Conservation (phyloP, 495 filamentous ascomycete genomes). For the Neurospora intermedia region DNA sequence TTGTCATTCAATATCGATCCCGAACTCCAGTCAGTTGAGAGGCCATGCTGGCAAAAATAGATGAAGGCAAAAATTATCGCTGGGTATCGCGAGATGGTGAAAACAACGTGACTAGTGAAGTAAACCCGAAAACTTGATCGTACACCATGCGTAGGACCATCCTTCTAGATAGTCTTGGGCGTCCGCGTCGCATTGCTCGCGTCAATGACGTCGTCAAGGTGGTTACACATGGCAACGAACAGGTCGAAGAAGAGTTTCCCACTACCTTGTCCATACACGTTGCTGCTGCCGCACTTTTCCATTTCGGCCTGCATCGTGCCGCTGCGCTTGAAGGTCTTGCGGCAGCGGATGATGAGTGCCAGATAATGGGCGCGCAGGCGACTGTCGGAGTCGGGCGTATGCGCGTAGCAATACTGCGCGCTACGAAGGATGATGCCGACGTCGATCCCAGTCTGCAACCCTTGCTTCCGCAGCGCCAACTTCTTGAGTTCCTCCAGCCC, state of each 20-base stretch:
- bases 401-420: slow-evolving; percentile 85
- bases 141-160: slow-evolving; percentile 8
- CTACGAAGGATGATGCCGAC: slow-evolving; percentile 79
- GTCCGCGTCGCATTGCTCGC: slow-evolving; percentile 34
- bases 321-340: slow-evolving; percentile 89
- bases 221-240: slow-evolving; percentile 95
- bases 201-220: slow-evolving; percentile 82
- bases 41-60: background rate
- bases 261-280: slow-evolving; percentile 44
- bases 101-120: slow-evolving; percentile 7
- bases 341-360: slow-evolving; percentile 84
- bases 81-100: slow-evolving; percentile 36
- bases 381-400: slow-evolving; percentile 84
- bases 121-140: slow-evolving; percentile 12
- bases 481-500: slow-evolving; percentile 78
- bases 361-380: slow-evolving; percentile 88
- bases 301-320: slow-evolving; percentile 97
- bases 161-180: slow-evolving; percentile 38
- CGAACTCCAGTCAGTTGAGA: background rate
- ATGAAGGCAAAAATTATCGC: slow-evolving; percentile 12
- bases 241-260: slow-evolving; percentile 91
- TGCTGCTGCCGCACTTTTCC: slow-evolving; percentile 49
- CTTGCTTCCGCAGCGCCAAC: slow-evolving; percentile 84
- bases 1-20: background rate
- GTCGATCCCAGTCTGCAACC: slow-evolving; percentile 73